A percentile compares a stretch with the other conserved stretches of the same genome.
Evolutionary conservation across 805 yeast species (phyloP).

Genomic region (Blastobotrys peoriensis): DNA sequence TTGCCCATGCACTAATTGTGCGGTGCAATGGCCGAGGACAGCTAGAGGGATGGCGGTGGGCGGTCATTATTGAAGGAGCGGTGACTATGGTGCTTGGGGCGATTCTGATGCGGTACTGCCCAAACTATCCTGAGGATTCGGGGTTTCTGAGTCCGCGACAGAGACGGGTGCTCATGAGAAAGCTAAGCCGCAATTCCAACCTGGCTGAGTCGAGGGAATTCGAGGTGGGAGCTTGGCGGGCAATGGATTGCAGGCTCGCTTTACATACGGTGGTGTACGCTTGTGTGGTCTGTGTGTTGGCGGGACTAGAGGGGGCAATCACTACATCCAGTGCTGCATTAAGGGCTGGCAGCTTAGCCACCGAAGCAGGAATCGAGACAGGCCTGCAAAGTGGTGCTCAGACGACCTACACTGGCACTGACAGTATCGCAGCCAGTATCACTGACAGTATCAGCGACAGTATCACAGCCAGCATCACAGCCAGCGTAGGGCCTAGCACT

Average conservation of each 20-base stretch:
- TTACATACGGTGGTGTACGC: neutral
- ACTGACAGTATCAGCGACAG: neutral
- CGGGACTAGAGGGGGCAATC: no score
- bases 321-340: no score
- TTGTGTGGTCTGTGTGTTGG: neutral
- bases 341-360: neutral
- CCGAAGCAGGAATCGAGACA: neutral
- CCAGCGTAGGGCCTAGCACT: no score
- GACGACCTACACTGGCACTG: neutral
- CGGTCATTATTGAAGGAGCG: conserved; percentile 39
- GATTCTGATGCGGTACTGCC: conserved; percentile 1
- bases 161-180: neutral
- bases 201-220: neutral
- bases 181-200: neutral
- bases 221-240: conserved; percentile 1
- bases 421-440: neutral
- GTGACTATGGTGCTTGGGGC: conserved; percentile 32
- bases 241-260: neutral
- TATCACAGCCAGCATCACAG: neutral
- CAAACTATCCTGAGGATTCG: neutral
- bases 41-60: conserved; percentile 34
- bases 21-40: conserved; percentile 42
- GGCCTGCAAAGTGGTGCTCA: neutral
- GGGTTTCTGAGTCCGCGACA: neutral
- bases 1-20: conserved; percentile 34